These are phyloP conservation scores for Starmerella vitae DNA, from an alignment of 805 yeast genomes.

Conservation along the genomic window DNA sequence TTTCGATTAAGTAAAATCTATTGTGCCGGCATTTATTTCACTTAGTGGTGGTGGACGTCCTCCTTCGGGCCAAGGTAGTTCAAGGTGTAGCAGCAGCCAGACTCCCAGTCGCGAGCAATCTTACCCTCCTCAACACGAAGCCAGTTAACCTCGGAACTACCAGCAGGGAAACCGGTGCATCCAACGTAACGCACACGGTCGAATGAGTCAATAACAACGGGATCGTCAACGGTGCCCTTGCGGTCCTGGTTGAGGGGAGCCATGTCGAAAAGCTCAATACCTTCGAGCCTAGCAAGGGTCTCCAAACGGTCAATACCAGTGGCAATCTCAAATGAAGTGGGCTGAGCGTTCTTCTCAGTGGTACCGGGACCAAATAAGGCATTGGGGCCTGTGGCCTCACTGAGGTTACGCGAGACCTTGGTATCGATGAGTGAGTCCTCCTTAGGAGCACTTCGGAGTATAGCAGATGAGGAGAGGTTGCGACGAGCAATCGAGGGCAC, in stretches of 20 bases:
- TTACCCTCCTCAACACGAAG: conserved; percentile 70
- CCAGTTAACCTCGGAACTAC: conserved; percentile 75
- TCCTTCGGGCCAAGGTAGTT: conserved; percentile 65
- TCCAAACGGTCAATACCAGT: conserved; percentile 98
- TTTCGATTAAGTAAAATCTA: no score
- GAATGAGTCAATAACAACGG: conserved; percentile 78
- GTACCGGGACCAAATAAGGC: conserved; percentile 89
- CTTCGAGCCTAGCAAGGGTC: conserved; percentile 84
- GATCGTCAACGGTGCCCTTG: conserved; percentile 80
- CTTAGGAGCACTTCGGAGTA: conserved; percentile 8
- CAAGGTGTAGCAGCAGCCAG: conserved; percentile 87
- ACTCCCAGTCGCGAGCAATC: conserved; percentile 95
- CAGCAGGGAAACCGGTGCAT: conserved; percentile 92
- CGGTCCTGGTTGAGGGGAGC: conserved; percentile 80
- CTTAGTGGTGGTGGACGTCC: conserved; percentile 16
- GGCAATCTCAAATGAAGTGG: conserved; percentile 90
- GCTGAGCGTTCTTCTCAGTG: conserved; percentile 41
- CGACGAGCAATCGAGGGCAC: conserved; percentile 14
- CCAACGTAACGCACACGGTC: conserved; percentile 92
- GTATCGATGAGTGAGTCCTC: conserved; percentile 15
- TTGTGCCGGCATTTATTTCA: background rate
- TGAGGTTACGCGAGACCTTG: conserved; percentile 29
- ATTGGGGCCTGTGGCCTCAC: conserved; percentile 66
- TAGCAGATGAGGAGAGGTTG: conserved; percentile 8
- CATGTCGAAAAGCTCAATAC: conserved; percentile 78